phyloP scores from a whole-genome alignment of 139 green algal genomes.

The Nannochloris sp. region DNA sequence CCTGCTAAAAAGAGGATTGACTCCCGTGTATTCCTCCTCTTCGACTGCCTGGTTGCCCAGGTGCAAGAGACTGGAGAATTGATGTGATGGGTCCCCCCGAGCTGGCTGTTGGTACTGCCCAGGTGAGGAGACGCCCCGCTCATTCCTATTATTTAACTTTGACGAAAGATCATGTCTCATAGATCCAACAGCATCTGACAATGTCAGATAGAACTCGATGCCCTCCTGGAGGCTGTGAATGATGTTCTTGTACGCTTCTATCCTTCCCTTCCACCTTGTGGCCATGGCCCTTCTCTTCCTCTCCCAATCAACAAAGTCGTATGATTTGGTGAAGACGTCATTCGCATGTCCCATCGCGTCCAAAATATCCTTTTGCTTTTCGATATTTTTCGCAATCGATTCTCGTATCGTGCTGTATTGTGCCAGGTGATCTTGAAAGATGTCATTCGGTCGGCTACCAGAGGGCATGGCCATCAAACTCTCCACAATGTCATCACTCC shows the following conservation, averaged over 20 bases:
- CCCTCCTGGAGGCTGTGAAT: slow-evolving; percentile 68
- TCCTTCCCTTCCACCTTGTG: slow-evolving; percentile 19
- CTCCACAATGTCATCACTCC: slow-evolving; percentile 82
- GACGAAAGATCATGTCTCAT: slow-evolving; percentile 17
- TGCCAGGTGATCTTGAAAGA: slow-evolving; percentile 70
- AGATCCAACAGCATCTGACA: slow-evolving; percentile 55
- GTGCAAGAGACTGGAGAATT: slow-evolving; percentile 25
- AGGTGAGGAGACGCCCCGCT: background rate
- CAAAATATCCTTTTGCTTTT: slow-evolving; percentile 48
- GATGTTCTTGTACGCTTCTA: slow-evolving; percentile 58
- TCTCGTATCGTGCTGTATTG: slow-evolving; percentile 72
- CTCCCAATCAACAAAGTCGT: slow-evolving; percentile 49
- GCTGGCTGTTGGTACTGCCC: too few relatives aligned
- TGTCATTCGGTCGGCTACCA: slow-evolving; percentile 28
- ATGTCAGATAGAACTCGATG: slow-evolving; percentile 75
- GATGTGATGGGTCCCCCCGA: background rate
- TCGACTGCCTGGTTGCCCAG: slow-evolving; percentile 11
- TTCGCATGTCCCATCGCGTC: slow-evolving; percentile 31
- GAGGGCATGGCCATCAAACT: slow-evolving; percentile 60
- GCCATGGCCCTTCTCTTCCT: slow-evolving; percentile 42
- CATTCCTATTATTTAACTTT: slow-evolving; percentile 37
- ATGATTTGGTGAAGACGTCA: slow-evolving; percentile 25
- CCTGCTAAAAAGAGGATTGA: background rate
- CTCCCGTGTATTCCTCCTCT: background rate
- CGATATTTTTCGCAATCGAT: slow-evolving; percentile 48